These are phyloP conservation scores for Dothistroma pini DNA, from an alignment of 2,329 filamentous ascomycete species.

Conservation along the genomic window DNA sequence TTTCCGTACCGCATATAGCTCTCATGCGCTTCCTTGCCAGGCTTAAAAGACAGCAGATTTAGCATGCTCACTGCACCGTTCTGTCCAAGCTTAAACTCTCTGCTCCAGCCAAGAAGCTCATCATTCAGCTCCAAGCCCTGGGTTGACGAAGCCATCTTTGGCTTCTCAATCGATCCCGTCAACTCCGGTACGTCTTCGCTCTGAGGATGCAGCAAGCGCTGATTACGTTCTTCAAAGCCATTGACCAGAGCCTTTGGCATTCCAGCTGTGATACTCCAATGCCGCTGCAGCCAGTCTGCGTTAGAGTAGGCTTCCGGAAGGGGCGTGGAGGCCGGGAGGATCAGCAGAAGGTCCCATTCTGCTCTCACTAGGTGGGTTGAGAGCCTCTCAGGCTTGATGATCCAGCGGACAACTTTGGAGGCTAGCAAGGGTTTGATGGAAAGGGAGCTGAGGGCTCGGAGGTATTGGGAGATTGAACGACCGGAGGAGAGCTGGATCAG, in stretches of 20 bases:
- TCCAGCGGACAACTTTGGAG: slow-evolving; percentile 47
- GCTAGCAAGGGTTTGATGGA: slow-evolving; percentile 42
- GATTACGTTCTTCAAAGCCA: slow-evolving; percentile 38
- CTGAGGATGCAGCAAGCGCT: slow-evolving; percentile 38
- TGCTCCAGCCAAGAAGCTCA: slow-evolving; percentile 52
- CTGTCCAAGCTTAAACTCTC: slow-evolving; percentile 34
- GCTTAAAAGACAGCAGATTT: slow-evolving; percentile 58
- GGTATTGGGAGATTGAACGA: slow-evolving; percentile 38
- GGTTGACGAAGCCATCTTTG: slow-evolving; percentile 33
- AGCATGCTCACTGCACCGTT: slow-evolving; percentile 57
- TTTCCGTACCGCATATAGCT: slow-evolving; percentile 57
- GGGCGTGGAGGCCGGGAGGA: slow-evolving; percentile 35
- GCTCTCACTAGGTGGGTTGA: slow-evolving; percentile 43
- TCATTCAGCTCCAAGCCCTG: slow-evolving; percentile 55
- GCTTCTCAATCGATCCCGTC: slow-evolving; percentile 34
- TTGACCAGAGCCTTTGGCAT: slow-evolving; percentile 43
- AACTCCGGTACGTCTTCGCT: slow-evolving; percentile 35
- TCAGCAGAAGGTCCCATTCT: slow-evolving; percentile 49
- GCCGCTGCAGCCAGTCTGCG: slow-evolving; percentile 26
- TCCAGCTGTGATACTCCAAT: slow-evolving; percentile 39
- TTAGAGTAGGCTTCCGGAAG: slow-evolving; percentile 24
- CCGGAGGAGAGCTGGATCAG: slow-evolving; percentile 42
- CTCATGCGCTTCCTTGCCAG: slow-evolving; percentile 45
- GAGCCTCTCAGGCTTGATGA: slow-evolving; percentile 45
- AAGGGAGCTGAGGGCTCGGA: slow-evolving; percentile 36